Base-by-base conservation (phyloP, 192 early-diverging fungal genomes). In the Anaeromyces robustus region DNA sequence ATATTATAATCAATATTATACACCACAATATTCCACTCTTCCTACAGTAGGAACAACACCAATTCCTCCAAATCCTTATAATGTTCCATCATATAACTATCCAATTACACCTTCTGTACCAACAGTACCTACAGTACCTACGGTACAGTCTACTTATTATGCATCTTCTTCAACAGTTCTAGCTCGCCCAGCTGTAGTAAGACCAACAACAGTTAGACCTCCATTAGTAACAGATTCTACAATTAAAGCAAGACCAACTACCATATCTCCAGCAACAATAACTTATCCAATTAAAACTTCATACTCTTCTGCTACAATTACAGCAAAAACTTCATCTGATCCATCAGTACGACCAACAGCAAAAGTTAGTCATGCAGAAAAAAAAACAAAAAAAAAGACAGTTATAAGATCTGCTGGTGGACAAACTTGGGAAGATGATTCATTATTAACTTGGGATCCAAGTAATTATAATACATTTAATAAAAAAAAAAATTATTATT, bases 401-500 rank as follows among this genome's bases (percentile, higher is more conserved):
- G 85, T 93, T 11, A 83, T 96, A 32, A 86, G 97, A 37, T 89
- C 91, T 39, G 97, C 95, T 0, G 97, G 95, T 78, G 97, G 97
- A 28, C 92, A 96, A 83, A 89, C 93, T 30, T 98, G 97, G 97
- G 95, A 97, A 82, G 97, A 98, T 81, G 80, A 88, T 28, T 92
- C 94, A 12, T 84, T 98, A 68, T 86, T 89, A 77, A 93, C 96
- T 29, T 98, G 96, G 94, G 94, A 95, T 79, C 83, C 87, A 18
- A 93, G 92, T 91, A 90, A 17, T 79, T 81, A 22, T 30, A 28
- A 12, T 34, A 18, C 28, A 28, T 29, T 30, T 32, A 34, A 34
- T 7, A 34, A 34, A 34, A 34, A 34, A 34, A 34, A 34, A 34
- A 34, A 34, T 7, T 7, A 34, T 34, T 34, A 34, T 7, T 7